A percentile compares a stretch with the other conserved stretches of the same genome.
Conservation (phyloP, 202 grass and related monocot genomes). For the Carex arenaria region DNA sequence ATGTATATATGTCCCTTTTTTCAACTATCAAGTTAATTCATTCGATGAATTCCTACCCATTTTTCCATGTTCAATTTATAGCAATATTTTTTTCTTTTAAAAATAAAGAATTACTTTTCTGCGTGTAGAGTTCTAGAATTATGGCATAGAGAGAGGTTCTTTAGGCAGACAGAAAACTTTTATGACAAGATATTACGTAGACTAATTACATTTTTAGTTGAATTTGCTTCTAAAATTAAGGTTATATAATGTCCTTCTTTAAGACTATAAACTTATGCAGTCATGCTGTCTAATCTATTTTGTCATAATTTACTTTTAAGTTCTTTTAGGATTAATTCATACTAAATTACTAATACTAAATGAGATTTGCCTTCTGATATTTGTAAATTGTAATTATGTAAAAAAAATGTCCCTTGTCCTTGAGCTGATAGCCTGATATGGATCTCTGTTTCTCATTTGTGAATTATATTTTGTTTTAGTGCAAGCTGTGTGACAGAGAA, state of each 20-base stretch:
- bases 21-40: not conserved
- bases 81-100: not conserved
- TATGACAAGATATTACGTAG: not conserved
- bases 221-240: not conserved
- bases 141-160: not conserved
- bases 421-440: not conserved
- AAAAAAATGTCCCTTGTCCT: not conserved
- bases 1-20: not conserved
- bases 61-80: not conserved
- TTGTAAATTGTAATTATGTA: not conserved
- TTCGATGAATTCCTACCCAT: not conserved
- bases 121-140: not conserved
- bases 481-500: constrained; percentile 76
- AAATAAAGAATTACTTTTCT: not conserved
- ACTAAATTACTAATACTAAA: not conserved
- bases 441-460: not conserved
- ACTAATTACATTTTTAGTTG: not conserved
- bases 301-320: not conserved
- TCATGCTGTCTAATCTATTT: not conserved
- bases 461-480: constrained; percentile 42
- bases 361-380: not conserved
- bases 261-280: not conserved
- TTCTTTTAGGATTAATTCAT: not conserved
- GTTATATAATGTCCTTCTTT: not conserved
- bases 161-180: not conserved